phyloP scores from a whole-genome alignment of 495 filamentous ascomycete species.

The Clohesyomyces aquaticus region DNA sequence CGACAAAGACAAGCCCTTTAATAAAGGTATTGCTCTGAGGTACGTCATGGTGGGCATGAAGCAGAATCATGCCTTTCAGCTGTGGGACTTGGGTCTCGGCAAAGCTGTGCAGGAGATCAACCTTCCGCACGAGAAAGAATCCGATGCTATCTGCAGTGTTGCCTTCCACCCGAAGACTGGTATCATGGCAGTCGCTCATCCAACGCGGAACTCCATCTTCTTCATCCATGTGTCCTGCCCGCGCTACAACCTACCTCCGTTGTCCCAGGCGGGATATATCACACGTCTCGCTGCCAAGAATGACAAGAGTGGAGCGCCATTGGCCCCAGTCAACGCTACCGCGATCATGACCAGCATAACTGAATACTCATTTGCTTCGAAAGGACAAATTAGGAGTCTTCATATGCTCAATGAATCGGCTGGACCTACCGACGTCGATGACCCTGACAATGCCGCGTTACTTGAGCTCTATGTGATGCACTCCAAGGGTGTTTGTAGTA shows the following conservation, averaged over 20 bases:
- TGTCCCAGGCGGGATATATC: conserved; percentile 87
- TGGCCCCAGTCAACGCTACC: conserved; percentile 86
- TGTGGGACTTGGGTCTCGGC: conserved; percentile 95
- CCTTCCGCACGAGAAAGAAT: conserved; percentile 94
- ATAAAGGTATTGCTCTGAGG: conserved; percentile 79
- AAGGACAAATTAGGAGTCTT: conserved; percentile 85
- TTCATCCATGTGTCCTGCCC: conserved; percentile 94
- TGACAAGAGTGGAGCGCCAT: conserved; percentile 45
- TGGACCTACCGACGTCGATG: conserved; percentile 55
- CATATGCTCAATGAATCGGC: conserved; percentile 73
- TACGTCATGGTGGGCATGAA: conserved; percentile 98
- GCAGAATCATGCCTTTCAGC: conserved; percentile 97
- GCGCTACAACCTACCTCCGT: conserved; percentile 74
- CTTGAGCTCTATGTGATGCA: conserved; percentile 98
- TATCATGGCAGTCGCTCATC: conserved; percentile 93
- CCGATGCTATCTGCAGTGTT: conserved; percentile 94
- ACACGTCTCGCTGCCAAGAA: conserved; percentile 74
- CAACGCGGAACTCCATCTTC: conserved; percentile 95
- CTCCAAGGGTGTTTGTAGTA: conserved; percentile 87
- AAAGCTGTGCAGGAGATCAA: conserved; percentile 97
- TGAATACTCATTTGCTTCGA: conserved; percentile 88
- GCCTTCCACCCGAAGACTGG: conserved; percentile 87
- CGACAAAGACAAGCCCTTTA: conserved; percentile 90
- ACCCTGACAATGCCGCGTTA: conserved; percentile 63
- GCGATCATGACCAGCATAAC: conserved; percentile 94